Conservation (phyloP, 2,329 filamentous ascomycete genomes). For the Epichloe coenophiala region DNA sequence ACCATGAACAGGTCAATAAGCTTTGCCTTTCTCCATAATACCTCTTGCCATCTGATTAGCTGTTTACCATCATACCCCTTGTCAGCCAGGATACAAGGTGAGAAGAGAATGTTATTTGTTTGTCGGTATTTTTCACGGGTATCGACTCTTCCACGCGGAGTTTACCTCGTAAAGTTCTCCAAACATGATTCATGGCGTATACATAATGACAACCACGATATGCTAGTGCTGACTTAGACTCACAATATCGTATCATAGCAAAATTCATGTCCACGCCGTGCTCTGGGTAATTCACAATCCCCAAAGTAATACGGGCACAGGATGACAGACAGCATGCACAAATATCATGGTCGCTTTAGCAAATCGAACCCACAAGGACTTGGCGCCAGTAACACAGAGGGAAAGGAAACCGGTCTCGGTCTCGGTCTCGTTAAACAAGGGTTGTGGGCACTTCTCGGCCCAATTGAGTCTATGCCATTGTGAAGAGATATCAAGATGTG, state of each 20-base stretch:
- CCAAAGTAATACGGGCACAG: background rate
- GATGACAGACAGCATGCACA: background rate
- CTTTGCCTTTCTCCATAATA: background rate
- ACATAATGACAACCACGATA: too few species aligned
- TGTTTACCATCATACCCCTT: constrained; percentile 32
- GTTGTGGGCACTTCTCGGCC: too few species aligned
- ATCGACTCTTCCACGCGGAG: constrained; percentile 11
- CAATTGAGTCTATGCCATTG: too few species aligned
- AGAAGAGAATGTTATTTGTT: constrained; percentile 39
- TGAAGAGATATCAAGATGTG: background rate
- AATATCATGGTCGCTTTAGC: too few species aligned
- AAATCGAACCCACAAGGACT: too few species aligned
- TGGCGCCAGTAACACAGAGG: too few species aligned
- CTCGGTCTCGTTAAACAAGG: too few species aligned
- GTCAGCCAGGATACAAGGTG: constrained; percentile 56
- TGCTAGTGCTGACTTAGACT: background rate
- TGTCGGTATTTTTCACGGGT: constrained; percentile 17
- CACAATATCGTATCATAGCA: background rate
- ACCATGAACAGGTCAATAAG: background rate
- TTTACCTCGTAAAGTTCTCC: constrained; percentile 16
- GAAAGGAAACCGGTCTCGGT: too few species aligned
- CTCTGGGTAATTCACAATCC: background rate
- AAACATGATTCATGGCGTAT: constrained; percentile 5
- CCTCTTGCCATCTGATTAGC: constrained; percentile 63
- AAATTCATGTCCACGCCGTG: background rate